A percentile compares a stretch with the other conserved stretches of the same genome.
These are phyloP conservation scores for Albugo laibachii DNA, from an alignment of 352 stramenopile species.

Conservation along the genomic window DNA sequence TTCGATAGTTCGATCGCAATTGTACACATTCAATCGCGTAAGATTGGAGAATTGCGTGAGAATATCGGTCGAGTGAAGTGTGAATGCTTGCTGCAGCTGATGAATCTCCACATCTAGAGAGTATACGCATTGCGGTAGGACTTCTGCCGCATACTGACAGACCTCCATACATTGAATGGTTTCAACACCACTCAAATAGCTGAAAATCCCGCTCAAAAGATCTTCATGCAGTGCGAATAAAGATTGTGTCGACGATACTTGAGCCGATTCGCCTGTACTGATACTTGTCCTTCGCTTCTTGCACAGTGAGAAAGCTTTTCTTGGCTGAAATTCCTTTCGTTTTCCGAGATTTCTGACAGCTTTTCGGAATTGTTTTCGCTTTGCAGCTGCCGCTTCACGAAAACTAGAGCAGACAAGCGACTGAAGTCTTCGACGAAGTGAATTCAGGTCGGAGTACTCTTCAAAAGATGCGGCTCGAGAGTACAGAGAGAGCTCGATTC, in stretches of 20 bases:
- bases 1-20: slow-evolving; percentile 3
- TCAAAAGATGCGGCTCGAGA: slow-evolving; percentile 33
- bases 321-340: slow-evolving; percentile 9
- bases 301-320: too few species aligned
- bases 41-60: slow-evolving; percentile 27
- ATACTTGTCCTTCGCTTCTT: slow-evolving; percentile 4
- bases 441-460: slow-evolving; percentile 49
- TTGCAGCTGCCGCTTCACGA: slow-evolving; percentile 27
- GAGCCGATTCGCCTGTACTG: too few species aligned
- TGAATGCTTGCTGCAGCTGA: slow-evolving; percentile 16
- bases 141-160: slow-evolving; percentile 24
- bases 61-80: slow-evolving; percentile 5
- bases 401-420: slow-evolving; percentile 47
- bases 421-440: slow-evolving; percentile 49
- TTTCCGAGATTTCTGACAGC: slow-evolving; percentile 19
- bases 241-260: not conserved
- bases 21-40: slow-evolving; percentile 33
- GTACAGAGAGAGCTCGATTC: slow-evolving; percentile 57
- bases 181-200: slow-evolving; percentile 36
- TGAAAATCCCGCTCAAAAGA: slow-evolving; percentile 26
- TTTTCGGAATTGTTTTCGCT: slow-evolving; percentile 7
- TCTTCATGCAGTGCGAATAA: slow-evolving; percentile 14
- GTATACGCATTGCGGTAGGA: slow-evolving; percentile 29
- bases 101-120: slow-evolving; percentile 28
- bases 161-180: slow-evolving; percentile 22